Evolutionary conservation across 306 rosid species (phyloP).

Genomic region (Prunus salicina): DNA sequence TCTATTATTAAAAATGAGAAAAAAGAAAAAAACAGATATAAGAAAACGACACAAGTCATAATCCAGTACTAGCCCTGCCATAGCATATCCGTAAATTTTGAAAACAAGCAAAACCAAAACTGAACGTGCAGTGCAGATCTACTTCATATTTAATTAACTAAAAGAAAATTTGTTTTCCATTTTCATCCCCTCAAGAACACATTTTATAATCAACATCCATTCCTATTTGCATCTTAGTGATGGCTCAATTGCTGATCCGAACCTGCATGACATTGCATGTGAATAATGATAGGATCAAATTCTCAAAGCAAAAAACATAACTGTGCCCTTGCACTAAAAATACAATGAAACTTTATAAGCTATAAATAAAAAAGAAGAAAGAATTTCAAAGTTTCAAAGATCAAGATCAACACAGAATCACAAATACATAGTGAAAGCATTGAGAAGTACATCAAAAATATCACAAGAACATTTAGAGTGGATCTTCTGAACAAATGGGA

Average conservation of each 20-base stretch:
- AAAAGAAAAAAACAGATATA: not conserved
- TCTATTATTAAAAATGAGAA: not conserved
- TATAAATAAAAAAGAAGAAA: not conserved
- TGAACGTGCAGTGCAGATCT: constrained; percentile 5
- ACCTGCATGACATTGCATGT: not conserved
- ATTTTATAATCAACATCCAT: not conserved
- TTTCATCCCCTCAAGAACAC: not conserved
- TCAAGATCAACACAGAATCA: not conserved
- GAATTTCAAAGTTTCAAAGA: not conserved
- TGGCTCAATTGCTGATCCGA: not conserved
- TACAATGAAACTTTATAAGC: too few relatives aligned
- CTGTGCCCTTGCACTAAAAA: too few relatives aligned
- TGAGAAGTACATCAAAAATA: not conserved
- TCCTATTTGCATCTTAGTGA: not conserved
- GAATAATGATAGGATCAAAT: not conserved
- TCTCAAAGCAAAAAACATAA: not conserved
- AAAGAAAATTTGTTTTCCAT: not conserved
- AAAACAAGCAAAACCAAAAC: not conserved
- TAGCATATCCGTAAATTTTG: not conserved
- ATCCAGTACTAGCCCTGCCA: not conserved
- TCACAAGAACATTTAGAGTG: not conserved
- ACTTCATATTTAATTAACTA: not conserved
- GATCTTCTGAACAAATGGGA: not conserved
- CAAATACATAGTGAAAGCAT: not conserved
- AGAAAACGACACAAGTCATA: not conserved